Conservation (phyloP, 2,329 filamentous ascomycete species). For the Curvularia sp. region DNA sequence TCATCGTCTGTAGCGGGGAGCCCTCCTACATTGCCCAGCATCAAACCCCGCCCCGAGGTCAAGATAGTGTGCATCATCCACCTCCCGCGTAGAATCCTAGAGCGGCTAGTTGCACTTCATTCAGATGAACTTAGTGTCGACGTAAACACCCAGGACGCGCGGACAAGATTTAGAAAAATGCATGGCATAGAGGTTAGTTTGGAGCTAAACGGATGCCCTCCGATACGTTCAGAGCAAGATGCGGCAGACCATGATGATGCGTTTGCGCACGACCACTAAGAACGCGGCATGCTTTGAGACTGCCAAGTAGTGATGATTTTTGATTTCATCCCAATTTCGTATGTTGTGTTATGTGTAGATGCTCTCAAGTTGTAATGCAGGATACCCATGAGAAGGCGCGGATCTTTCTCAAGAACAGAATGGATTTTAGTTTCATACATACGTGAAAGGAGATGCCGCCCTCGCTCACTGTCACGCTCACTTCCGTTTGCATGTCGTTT, state of each 20-base stretch:
- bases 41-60: constrained; percentile 26
- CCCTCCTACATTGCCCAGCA: not conserved
- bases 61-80: constrained; percentile 49
- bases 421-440: not conserved
- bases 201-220: constrained; percentile 40
- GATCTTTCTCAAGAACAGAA: not conserved
- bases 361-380: not conserved
- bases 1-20: not conserved
- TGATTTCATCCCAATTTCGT: not conserved
- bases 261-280: not conserved
- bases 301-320: not conserved
- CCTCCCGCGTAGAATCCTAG: constrained; percentile 53
- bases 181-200: constrained; percentile 44
- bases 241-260: not conserved
- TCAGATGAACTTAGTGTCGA: constrained; percentile 59
- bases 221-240: not conserved
- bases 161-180: constrained; percentile 42
- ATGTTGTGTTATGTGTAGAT: not conserved
- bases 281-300: not conserved
- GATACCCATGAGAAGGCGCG: not conserved
- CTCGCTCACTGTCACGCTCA: not conserved
- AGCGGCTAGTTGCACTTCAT: constrained; percentile 58
- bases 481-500: not conserved
- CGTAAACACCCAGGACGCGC: constrained; percentile 37
- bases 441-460: not conserved